Base-by-base conservation (phyloP, 78 protist species). In the Dictyostelium brefeldianum region DNA sequence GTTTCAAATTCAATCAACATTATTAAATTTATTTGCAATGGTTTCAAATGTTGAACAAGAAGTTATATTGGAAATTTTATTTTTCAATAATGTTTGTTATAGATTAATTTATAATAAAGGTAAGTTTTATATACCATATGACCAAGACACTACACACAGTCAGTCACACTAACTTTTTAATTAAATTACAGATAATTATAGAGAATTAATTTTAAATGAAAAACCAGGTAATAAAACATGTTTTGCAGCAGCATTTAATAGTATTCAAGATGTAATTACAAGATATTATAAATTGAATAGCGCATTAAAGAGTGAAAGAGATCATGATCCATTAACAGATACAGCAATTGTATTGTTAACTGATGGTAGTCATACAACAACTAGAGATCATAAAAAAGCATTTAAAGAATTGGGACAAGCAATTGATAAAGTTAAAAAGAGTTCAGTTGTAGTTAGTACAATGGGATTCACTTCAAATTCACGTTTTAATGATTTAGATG, bases 381-480 rank as follows among this genome's bases (percentile, higher is more conserved):
- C 54, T 36, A 80, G 93, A 62, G 93, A 87, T 64, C 93, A 87
- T 43, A 56, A 50, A 10, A 41, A 22, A 7, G 83, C 83, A 14
- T 87, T 87, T 50, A 18, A 18, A 25, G 31, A 50, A 47, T 27
- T 87, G 10, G 43, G 75, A 7, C 12, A 56, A 18, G 10, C 70
- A 12, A 87, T 87, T 56, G 56, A 74, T 25, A 27, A 41, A 12
- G 69, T 77, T 4, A 27, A 27, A 4, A 41, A 54, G 6, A 25
- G 64, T 8, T 7, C 48, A 0, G 31, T 82, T 43, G 81, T 74
- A 22, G 75, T 41, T 2, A 89, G 84, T 57, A 83, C 92, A 17
- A 80, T 92, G 82, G 95, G 95, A 17, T 92, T 92, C 74, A 92
- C 95, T 53, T 53, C 62, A 69, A 92, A 83, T 36, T 83, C 90